Evolutionary conservation across 345 rosid species (phyloP), one percentile per base, ranked within the genome.

Genomic region (Litchi chinensis): DNA sequence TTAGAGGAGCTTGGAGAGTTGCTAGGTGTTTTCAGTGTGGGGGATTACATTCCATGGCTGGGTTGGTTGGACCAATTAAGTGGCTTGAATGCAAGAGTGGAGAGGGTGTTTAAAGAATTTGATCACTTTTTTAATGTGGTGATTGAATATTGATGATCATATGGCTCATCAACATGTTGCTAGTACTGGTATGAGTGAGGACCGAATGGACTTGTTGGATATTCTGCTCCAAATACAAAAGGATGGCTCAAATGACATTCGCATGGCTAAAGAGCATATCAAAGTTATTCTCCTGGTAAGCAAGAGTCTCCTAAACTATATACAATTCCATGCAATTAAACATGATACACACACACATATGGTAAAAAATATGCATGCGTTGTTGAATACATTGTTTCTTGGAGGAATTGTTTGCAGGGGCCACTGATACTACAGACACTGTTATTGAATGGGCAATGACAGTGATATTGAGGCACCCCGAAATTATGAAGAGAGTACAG

Each of bases 271-370:
- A 68, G 77, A 73, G 9, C 73, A 67, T 76, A 76, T 84, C 0
- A 84, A 84, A 67, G 87, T 82, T 56, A 16, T 84, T 8, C 52
- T 84, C 63, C 18, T 81, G 68, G 84, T 81, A 78, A 46, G 70
- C 10, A 28, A 32, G 19, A 71, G 21, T 60, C 21, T 60, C 5
- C 8, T 3, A 60, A 6, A 22, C 12, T 0, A 28, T 28, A 28
- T 28, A 28, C 21, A 10, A 19, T 60, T 22, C 28, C 21, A 19
- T 60, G 26, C 26, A 19, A 6, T 60, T 9, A 60, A n/a, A 21
- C 65, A 21, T 8, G 16, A 8, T 10, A 0, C 10, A 10, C 10
- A 11, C 10, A 52, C 3, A 28, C 2, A 28, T 28, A 28, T 28
- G 32, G 32, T 0, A 28, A 28, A 28, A 28, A 28, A 28, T 28